A percentile compares a stretch with the other conserved stretches of the same genome.
phyloP scores from a whole-genome alignment of 352 stramenopile species.

The Aphanomyces stellatus region DNA sequence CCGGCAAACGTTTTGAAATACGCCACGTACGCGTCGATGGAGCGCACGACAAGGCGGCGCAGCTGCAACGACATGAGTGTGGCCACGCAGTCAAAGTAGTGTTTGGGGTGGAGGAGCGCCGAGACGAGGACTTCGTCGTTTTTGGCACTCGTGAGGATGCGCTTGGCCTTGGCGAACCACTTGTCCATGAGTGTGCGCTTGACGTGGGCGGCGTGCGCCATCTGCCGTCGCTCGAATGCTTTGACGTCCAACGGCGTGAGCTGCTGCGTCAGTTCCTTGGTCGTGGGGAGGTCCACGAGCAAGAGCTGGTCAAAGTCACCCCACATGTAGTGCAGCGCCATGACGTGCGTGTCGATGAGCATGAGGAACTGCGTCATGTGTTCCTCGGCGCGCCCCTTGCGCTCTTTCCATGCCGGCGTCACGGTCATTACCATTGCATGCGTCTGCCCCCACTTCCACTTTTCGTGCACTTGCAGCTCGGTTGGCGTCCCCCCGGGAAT shows the following conservation, averaged over 20 bases:
- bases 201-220: slow-evolving; percentile 35
- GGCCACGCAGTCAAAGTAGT: slow-evolving; percentile 52
- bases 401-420: slow-evolving; percentile 2
- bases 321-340: slow-evolving; percentile 51
- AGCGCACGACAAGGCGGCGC: slow-evolving; percentile 51
- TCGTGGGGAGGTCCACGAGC: slow-evolving; percentile 40
- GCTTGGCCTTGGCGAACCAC: slow-evolving; percentile 44
- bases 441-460: slow-evolving; percentile 65
- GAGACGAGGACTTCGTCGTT: slow-evolving; percentile 14
- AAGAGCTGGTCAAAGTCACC: slow-evolving; percentile 39
- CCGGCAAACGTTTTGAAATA: slow-evolving; percentile 62
- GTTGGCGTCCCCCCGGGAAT: slow-evolving; percentile 40
- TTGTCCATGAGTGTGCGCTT: slow-evolving; percentile 42
- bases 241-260: slow-evolving; percentile 34
- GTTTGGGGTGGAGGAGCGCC: slow-evolving; percentile 21
- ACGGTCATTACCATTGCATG: neutral
- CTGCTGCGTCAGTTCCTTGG: slow-evolving; percentile 22
- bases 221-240: slow-evolving; percentile 43
- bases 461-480: slow-evolving; percentile 32
- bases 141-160: slow-evolving; percentile 29
- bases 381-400: neutral
- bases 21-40: slow-evolving; percentile 44
- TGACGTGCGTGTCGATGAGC: slow-evolving; percentile 40
- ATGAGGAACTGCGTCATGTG: slow-evolving; percentile 26
- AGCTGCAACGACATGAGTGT: slow-evolving; percentile 71